Evolutionary conservation across 2,329 filamentous ascomycete genomes (phyloP).

Genomic region (Neophaeococcomyces aloes): DNA sequence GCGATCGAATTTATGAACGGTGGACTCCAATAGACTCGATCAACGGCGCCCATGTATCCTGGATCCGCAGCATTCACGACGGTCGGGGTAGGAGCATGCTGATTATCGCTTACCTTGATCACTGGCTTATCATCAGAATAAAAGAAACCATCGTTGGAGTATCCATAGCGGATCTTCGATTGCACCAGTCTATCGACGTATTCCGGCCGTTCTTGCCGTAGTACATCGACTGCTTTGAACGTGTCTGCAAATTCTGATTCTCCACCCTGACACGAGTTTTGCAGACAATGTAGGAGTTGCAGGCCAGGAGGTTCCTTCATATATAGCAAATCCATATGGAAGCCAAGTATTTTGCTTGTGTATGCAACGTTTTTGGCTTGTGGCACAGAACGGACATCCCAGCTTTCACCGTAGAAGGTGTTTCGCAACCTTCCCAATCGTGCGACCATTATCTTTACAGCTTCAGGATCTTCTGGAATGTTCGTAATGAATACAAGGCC

Average conservation of each 20-base stretch:
- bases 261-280: slow-evolving; percentile 68
- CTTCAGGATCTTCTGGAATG: slow-evolving; percentile 57
- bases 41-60: slow-evolving; percentile 23
- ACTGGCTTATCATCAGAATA: slow-evolving; percentile 53
- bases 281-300: slow-evolving; percentile 81
- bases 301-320: slow-evolving; percentile 66
- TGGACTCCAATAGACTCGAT: slow-evolving; percentile 59
- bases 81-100: slow-evolving; percentile 12
- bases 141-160: slow-evolving; percentile 53
- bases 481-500: slow-evolving; percentile 69
- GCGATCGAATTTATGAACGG: slow-evolving; percentile 54
- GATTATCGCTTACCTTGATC: slow-evolving; percentile 18
- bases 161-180: slow-evolving; percentile 27
- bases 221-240: slow-evolving; percentile 46
- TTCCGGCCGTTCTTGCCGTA: slow-evolving; percentile 21
- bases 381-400: slow-evolving; percentile 75
- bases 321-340: slow-evolving; percentile 93
- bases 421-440: slow-evolving; percentile 64
- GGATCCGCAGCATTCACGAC: slow-evolving; percentile 1
- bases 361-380: slow-evolving; percentile 87
- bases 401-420: slow-evolving; percentile 85
- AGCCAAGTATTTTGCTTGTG: slow-evolving; percentile 67
- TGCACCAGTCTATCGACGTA: slow-evolving; percentile 11
- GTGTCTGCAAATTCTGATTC: slow-evolving; percentile 79
- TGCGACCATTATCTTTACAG: slow-evolving; percentile 57